Percentiles rank a stretch among this genome's conserved stretches.
phyloP scores from a whole-genome alignment of 1,284 basidiomycete species.

The Marasmius tenuissimus region DNA sequence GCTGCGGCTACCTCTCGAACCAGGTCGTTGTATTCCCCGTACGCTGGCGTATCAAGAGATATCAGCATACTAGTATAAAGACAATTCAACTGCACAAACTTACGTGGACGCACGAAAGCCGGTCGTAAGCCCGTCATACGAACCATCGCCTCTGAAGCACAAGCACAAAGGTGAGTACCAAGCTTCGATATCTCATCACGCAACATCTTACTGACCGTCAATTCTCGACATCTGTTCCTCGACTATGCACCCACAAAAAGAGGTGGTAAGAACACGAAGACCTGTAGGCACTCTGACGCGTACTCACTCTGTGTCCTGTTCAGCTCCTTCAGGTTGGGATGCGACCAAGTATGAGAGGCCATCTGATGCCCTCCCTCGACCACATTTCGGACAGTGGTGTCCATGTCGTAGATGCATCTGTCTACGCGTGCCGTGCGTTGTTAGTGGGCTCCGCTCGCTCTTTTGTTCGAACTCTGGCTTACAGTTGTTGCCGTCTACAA shows the following conservation, averaged over 20 bases:
- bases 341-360: constrained; percentile 1
- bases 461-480: neutral
- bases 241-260: neutral
- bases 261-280: neutral
- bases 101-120: neutral
- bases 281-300: neutral
- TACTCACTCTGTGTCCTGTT: neutral
- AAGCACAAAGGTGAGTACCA: neutral
- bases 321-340: neutral
- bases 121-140: neutral
- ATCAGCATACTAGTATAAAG: neutral
- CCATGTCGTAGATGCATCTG: constrained; percentile 1
- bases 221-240: neutral
- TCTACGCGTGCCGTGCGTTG: neutral
- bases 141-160: neutral
- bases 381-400: neutral
- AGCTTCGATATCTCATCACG: neutral
- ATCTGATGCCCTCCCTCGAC: neutral
- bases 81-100: neutral
- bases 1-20: neutral
- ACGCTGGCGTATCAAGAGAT: neutral
- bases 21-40: neutral
- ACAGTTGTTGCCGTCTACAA: constrained; percentile 4
- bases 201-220: neutral
- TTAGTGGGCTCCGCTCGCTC: neutral